Evolutionary conservation across 495 filamentous ascomycete species (phyloP).

Genomic region (Jackrogersella multiformis): DNA sequence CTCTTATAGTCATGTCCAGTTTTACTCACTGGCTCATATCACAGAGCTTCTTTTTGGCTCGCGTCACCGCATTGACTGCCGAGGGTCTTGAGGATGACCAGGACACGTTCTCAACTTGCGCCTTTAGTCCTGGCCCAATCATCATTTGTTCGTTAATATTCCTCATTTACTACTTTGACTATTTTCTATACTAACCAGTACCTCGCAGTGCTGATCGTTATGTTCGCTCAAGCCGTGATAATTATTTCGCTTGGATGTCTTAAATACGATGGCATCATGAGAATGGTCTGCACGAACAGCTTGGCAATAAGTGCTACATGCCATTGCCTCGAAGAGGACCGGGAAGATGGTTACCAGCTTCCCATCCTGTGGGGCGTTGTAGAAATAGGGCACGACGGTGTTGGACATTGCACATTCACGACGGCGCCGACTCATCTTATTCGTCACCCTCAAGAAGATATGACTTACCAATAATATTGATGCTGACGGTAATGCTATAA

Average conservation of each 20-base stretch:
- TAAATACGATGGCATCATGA: conserved; percentile 35
- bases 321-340: conserved; percentile 26
- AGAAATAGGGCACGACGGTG: conserved; percentile 3
- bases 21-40: conserved; percentile 55
- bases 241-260: conserved; percentile 25
- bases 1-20: conserved; percentile 37
- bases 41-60: conserved; percentile 52
- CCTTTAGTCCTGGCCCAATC: conserved; percentile 47
- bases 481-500: background rate
- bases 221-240: background rate
- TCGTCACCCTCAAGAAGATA: background rate
- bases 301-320: conserved; percentile 39
- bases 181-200: too few relatives aligned
- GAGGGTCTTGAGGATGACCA: conserved; percentile 1
- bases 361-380: conserved; percentile 26
- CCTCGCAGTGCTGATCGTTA: too few relatives aligned
- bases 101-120: conserved; percentile 39
- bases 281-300: conserved; percentile 39
- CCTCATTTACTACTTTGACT: too few relatives aligned
- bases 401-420: conserved; percentile 14
- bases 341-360: conserved; percentile 21
- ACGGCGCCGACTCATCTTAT: conserved; percentile 10
- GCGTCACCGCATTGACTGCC: background rate
- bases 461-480: background rate
- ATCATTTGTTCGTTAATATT: conserved; percentile 34